A percentile compares a stretch with the other conserved stretches of the same genome.
These are phyloP conservation scores for Leavenworthia alabamica DNA, from an alignment of 345 rosid species.

Conservation along the genomic window DNA sequence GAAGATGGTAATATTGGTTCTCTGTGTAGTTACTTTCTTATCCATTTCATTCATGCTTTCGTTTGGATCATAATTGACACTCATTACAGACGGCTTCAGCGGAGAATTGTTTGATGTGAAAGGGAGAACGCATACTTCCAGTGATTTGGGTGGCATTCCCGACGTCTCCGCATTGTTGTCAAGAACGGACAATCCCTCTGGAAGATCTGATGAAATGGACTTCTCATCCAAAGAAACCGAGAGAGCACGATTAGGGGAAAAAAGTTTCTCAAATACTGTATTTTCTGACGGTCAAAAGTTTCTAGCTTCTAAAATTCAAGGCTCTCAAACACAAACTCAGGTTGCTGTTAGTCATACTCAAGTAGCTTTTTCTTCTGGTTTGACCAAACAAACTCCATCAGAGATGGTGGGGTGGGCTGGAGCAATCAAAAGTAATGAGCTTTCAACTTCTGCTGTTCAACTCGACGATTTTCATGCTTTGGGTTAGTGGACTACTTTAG, in stretches of 20 bases:
- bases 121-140: slow-evolving; percentile 43
- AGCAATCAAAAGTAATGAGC: slow-evolving; percentile 35
- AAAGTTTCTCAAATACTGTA: slow-evolving; percentile 26
- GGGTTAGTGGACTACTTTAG: slow-evolving; percentile 3
- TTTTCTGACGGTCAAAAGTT: slow-evolving; percentile 46
- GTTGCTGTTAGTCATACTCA: slow-evolving; percentile 2
- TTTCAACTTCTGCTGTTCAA: slow-evolving; percentile 31
- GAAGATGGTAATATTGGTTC: slow-evolving; percentile 54
- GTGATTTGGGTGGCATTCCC: slow-evolving; percentile 36
- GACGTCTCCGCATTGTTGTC: slow-evolving; percentile 41
- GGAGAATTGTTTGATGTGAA: slow-evolving; percentile 43
- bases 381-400: slow-evolving; percentile 31
- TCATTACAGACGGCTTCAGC: slow-evolving; percentile 41
- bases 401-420: slow-evolving; percentile 47
- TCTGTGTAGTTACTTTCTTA: background rate
- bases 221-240: slow-evolving; percentile 38
- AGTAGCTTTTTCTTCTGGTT: background rate
- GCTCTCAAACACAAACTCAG: slow-evolving; percentile 8
- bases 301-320: slow-evolving; percentile 21
- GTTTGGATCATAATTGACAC: slow-evolving; percentile 31
- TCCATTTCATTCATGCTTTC: slow-evolving; percentile 3
- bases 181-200: slow-evolving; percentile 43
- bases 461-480: slow-evolving; percentile 21
- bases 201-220: slow-evolving; percentile 47
- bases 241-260: slow-evolving; percentile 42